Percentiles rank a stretch among this genome's conserved stretches.
phyloP scores from a whole-genome alignment of 352 stramenopile species.

The Globisporangium abappressorium region DNA sequence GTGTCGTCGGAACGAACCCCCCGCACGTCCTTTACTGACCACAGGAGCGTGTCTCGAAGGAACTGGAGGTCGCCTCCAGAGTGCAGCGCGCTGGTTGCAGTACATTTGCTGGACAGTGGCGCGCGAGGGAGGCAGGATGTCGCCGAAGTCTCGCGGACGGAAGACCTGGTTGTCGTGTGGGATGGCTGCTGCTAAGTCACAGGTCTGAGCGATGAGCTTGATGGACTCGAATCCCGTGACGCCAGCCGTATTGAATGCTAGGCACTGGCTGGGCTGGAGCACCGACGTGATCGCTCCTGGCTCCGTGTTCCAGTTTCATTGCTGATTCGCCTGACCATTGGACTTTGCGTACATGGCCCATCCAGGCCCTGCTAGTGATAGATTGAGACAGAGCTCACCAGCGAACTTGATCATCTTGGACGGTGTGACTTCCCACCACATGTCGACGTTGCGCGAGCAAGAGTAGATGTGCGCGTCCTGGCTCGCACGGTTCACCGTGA shows the following conservation, averaged over 20 bases:
- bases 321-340: background rate
- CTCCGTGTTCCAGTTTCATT: background rate
- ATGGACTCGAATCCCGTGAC: background rate
- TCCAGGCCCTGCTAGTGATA: background rate
- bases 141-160: background rate
- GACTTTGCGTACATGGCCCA: background rate
- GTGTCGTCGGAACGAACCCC: conserved; percentile 12
- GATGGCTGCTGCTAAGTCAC: background rate
- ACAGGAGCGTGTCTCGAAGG: conserved; percentile 13
- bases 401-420: conserved; percentile 1
- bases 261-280: conserved; percentile 1
- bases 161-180: conserved; percentile 1
- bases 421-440: conserved; percentile 13
- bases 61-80: conserved; percentile 3
- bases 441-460: conserved; percentile 4
- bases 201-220: background rate
- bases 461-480: background rate
- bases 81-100: conserved; percentile 1
- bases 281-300: background rate
- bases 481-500: conserved; percentile 7
- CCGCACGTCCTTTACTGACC: conserved; percentile 13
- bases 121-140: background rate
- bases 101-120: conserved; percentile 1
- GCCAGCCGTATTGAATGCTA: background rate
- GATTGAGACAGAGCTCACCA: conserved; percentile 8